Evolutionary conservation across 1,284 basidiomycete species (phyloP).

Genomic region (Cryptococcus hybrid): DNA sequence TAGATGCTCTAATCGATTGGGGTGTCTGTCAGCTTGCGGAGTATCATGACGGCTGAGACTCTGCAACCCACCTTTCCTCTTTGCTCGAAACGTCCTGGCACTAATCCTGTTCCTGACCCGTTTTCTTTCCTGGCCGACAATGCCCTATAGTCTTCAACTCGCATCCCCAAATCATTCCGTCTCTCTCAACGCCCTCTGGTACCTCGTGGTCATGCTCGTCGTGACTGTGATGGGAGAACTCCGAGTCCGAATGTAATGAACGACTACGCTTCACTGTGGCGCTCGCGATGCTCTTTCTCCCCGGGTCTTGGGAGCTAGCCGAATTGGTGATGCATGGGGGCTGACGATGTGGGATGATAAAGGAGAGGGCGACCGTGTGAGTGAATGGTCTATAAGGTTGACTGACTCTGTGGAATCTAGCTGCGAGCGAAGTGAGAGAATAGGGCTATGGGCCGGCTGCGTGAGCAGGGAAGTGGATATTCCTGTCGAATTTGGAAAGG

Average conservation of each 20-base stretch:
- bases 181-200: constrained; percentile 47
- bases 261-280: constrained; percentile 10
- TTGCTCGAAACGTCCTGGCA: constrained; percentile 49
- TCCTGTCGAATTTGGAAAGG: constrained; percentile 9
- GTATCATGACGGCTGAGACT: background rate
- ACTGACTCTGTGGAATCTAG: constrained; percentile 25
- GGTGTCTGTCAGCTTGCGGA: background rate
- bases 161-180: constrained; percentile 53
- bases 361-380: constrained; percentile 20
- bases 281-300: constrained; percentile 3
- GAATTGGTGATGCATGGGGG: constrained; percentile 11
- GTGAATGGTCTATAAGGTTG: constrained; percentile 31
- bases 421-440: background rate
- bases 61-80: constrained; percentile 42
- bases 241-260: constrained; percentile 26
- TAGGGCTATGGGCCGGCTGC: constrained; percentile 5
- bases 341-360: constrained; percentile 16
- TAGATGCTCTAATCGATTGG: constrained; percentile 37
- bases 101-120: constrained; percentile 49
- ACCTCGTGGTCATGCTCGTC: constrained; percentile 39
- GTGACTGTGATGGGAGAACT: constrained; percentile 19
- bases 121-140: constrained; percentile 48
- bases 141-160: constrained; percentile 46
- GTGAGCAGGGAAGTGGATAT: constrained; percentile 36
- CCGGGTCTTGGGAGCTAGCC: background rate